A percentile compares a stretch with the other conserved stretches of the same genome.
phyloP scores from a whole-genome alignment of 2,329 filamentous ascomycete species.

The Aspergillus niger region DNA sequence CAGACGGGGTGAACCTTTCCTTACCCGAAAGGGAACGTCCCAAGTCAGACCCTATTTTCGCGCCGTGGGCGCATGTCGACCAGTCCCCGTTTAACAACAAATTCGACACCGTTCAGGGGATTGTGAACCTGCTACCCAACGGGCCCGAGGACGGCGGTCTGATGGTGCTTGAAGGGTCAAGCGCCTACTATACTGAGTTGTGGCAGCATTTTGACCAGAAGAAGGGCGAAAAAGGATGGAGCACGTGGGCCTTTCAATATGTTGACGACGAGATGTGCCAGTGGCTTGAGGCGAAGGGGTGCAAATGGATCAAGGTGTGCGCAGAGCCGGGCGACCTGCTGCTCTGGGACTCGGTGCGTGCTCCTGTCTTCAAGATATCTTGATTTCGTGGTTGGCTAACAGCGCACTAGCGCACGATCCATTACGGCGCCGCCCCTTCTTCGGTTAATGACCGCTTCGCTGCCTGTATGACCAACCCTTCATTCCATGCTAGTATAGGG shows the following conservation, averaged over 20 bases:
- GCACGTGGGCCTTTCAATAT: background rate
- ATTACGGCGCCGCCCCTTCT: background rate
- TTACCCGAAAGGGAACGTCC: background rate
- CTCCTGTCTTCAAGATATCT: too few species aligned
- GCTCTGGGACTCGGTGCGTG: slow-evolving; percentile 1
- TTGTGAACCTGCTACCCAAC: background rate
- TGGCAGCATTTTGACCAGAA: background rate
- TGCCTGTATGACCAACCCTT: background rate
- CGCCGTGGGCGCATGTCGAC: background rate
- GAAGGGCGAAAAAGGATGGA: background rate
- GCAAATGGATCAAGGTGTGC: background rate
- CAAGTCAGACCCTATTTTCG: background rate
- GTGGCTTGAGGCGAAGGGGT: background rate
- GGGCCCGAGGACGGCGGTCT: background rate
- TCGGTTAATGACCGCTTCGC: background rate
- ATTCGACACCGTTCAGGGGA: background rate
- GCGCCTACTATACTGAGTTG: background rate
- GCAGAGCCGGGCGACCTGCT: background rate
- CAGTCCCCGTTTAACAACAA: background rate
- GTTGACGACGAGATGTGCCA: background rate
- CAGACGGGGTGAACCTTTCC: background rate
- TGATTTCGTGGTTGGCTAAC: background rate
- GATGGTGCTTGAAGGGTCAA: background rate
- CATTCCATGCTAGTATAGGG: background rate
- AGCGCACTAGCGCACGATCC: background rate